Evolutionary conservation across 164 flowering plant species (phyloP).

Genomic region (Tinospora cordifolia): DNA sequence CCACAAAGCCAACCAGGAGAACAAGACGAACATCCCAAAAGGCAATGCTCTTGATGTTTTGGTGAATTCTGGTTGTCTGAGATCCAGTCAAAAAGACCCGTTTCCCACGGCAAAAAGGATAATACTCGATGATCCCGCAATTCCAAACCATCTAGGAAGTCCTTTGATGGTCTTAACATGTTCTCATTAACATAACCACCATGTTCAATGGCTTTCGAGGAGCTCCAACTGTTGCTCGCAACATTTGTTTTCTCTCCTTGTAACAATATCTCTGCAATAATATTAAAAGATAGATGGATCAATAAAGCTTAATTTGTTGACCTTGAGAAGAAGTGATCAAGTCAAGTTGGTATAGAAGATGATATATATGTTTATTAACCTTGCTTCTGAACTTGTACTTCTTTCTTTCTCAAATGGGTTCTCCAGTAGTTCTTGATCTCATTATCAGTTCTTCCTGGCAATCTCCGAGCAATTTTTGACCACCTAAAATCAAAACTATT

Average conservation of each 20-base stretch:
- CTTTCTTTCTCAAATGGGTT: conserved; percentile 45
- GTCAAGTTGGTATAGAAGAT: background rate
- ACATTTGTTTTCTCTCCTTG: conserved; percentile 12
- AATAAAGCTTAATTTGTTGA: background rate
- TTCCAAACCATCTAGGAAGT: conserved; percentile 10
- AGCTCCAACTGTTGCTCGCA: background rate
- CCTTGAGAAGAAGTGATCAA: background rate
- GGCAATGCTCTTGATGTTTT: conserved; percentile 4
- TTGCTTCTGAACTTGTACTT: conserved; percentile 26
- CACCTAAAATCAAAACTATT: conserved; percentile 33
- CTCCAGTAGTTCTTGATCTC: conserved; percentile 84
- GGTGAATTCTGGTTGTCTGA: conserved; percentile 16
- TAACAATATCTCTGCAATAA: conserved; percentile 17
- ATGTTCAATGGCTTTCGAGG: conserved; percentile 8
- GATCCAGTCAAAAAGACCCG: conserved; percentile 30
- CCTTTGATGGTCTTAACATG: conserved; percentile 7
- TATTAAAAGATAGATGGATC: background rate
- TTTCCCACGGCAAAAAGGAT: conserved; percentile 35
- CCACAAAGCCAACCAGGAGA: conserved; percentile 6
- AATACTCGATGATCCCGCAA: conserved; percentile 16
- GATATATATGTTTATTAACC: conserved; percentile 23
- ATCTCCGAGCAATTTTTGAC: conserved; percentile 53
- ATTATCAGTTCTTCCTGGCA: conserved; percentile 83
- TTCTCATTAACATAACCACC: conserved; percentile 5
- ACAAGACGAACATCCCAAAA: conserved; percentile 9